A percentile compares a stretch with the other conserved stretches of the same genome.
Evolutionary conservation across 495 filamentous ascomycete genomes (phyloP).

Genomic region (Wilcoxina mikolae): DNA sequence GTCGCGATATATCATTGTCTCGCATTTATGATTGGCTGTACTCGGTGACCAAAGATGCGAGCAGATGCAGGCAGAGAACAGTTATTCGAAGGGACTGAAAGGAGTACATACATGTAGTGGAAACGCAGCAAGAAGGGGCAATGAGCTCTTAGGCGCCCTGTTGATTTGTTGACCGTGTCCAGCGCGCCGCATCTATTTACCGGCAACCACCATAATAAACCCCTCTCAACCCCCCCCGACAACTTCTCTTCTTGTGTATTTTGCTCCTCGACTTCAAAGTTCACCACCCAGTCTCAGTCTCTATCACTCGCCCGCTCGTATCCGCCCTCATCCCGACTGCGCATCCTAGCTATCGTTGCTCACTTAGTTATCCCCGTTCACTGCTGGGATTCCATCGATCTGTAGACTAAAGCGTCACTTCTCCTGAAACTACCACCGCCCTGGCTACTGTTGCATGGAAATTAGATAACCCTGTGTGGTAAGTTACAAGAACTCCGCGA

Average conservation of each 20-base stretch:
- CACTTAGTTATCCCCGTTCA: too few species aligned
- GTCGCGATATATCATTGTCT: too few species aligned
- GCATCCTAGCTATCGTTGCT: not conserved
- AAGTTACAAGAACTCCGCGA: not conserved
- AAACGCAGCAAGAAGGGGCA: not conserved
- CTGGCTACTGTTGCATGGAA: slow-evolving; percentile 2
- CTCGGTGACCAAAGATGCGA: too few species aligned
- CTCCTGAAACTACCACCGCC: not conserved
- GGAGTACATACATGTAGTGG: too few species aligned
- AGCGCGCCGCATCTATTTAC: not conserved
- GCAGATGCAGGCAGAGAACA: too few species aligned
- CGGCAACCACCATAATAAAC: not conserved
- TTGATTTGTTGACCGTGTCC: not conserved
- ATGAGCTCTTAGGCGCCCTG: not conserved
- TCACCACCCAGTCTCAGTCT: too few species aligned
- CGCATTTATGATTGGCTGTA: too few species aligned
- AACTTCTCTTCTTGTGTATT: too few species aligned
- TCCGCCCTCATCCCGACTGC: not conserved
- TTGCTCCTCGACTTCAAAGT: too few species aligned
- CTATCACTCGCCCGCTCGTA: not conserved
- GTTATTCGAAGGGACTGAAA: too few species aligned
- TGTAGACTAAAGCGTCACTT: not conserved
- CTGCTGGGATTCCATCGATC: too few species aligned
- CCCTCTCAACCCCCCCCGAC: not conserved
- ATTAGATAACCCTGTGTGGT: slow-evolving; percentile 1